Evolutionary conservation across 805 yeast species (phyloP), one percentile per base, ranked within the genome.

Genomic region (Peterozyma xylosa): DNA sequence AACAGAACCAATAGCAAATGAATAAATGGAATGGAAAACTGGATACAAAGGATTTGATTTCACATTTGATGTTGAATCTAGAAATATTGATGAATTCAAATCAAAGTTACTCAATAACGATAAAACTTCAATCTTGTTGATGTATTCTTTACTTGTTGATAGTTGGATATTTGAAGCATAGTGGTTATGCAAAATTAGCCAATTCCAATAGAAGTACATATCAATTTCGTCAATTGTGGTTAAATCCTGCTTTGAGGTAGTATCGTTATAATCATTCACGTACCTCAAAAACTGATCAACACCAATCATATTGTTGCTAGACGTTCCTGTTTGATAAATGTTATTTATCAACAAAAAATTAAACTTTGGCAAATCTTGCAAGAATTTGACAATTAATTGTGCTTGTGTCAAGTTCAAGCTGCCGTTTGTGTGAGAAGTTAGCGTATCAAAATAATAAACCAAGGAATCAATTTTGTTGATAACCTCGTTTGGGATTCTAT

Each of bases 1-100:
- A 41, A 90, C 74, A 3, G 97, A 88, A 14, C 99, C 99, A 47
- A 91, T 70, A 30, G 85, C 67, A 63, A 91, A 91, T 47, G 95
- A 88, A 65, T 90, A 87, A 45, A 82, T 73, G 9, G 96, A 86
- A 58, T 86, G 95, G 50, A 91, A 87, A 41, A 91, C 80, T 53
- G 85, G 76, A 71, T 67, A 73, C 41, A 74, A 66, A 44, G 53
- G 50, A 50, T 32, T 32, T 17, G 45, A 29, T 29, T 59, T 53
- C 21, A 67, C 67, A 48, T 65, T 63, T 50, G 64, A 66, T 36
- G 71, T 71, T 3, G 71, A 66, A 21, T 51, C 61, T 30, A 57
- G 58, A 53, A 63, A 65, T 49, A 48, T 64, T 63, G 43, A 62
- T 57, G 43, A 56, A 48, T n/a, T 55, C 42, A 35, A 62, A 50